A percentile compares a stretch with the other conserved stretches of the same genome.
phyloP scores from a whole-genome alignment of 768 basidiomycete species.

The Mrakia blollopis region DNA sequence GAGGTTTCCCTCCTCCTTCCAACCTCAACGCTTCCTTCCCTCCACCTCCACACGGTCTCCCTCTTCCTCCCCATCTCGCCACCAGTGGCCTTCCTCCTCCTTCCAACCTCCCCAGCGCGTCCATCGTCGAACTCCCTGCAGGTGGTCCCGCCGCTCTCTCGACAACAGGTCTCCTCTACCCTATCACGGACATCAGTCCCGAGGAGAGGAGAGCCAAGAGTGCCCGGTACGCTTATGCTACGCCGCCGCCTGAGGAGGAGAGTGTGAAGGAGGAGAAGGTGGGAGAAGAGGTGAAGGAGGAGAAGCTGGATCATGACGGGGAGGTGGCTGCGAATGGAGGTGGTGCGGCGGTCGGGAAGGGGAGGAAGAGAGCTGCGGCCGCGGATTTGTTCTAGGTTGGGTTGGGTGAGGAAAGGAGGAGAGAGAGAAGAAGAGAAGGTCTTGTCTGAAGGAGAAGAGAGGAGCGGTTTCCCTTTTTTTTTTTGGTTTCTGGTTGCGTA shows the following conservation, averaged over 20 bases:
- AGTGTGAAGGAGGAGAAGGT: not conserved
- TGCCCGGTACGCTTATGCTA: conserved; percentile 10
- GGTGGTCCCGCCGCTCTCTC: not conserved
- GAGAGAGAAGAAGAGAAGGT: not conserved
- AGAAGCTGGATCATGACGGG: conserved; percentile 10
- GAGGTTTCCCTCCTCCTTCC: not conserved
- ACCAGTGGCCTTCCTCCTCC: too few species aligned
- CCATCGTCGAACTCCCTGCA: not conserved
- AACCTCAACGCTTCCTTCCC: not conserved
- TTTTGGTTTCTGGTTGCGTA: too few species aligned
- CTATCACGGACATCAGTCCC: conserved; percentile 13
- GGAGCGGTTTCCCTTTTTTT: too few species aligned
- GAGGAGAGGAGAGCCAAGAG: conserved; percentile 16
- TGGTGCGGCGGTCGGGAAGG: not conserved
- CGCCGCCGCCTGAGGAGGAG: conserved; percentile 8
- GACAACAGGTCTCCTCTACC: conserved; percentile 11
- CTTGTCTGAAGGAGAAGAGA: too few species aligned
- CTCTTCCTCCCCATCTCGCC: not conserved
- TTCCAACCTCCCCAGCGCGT: not conserved
- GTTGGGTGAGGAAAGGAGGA: not conserved
- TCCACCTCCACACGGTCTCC: not conserved
- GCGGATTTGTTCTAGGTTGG: conserved; percentile 4
- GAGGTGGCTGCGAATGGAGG: not conserved
- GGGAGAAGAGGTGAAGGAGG: not conserved
- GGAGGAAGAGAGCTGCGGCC: conserved; percentile 5